These are phyloP conservation scores for Orbilia javanica DNA, from an alignment of 2,329 filamentous ascomycete genomes.

Conservation along the genomic window DNA sequence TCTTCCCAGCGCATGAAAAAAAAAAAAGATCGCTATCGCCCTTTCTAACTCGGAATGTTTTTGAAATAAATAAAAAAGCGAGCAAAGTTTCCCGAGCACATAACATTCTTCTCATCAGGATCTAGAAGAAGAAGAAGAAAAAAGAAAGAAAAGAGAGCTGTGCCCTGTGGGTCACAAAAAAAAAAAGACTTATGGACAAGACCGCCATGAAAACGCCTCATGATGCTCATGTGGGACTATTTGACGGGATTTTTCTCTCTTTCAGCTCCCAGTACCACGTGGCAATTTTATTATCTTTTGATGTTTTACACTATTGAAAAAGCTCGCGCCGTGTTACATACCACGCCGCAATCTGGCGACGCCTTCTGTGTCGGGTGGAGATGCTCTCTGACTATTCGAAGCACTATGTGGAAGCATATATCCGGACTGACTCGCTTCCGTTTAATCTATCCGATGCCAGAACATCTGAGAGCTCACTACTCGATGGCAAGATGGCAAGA, in stretches of 20 bases:
- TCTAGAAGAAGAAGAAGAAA: neutral
- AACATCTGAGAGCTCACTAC: conserved; percentile 29
- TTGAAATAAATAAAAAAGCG: conserved; percentile 1
- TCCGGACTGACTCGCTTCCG: conserved; percentile 40
- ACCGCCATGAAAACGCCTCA: conserved; percentile 43
- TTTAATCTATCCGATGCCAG: conserved; percentile 35
- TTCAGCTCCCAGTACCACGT: conserved; percentile 48
- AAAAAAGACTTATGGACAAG: neutral
- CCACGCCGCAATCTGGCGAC: conserved; percentile 34
- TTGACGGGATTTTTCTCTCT: conserved; percentile 23
- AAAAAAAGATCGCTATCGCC: conserved; percentile 11
- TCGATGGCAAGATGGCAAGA: conserved; percentile 10
- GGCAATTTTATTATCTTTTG: conserved; percentile 36
- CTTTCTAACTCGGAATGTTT: conserved; percentile 23
- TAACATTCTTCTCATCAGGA: neutral
- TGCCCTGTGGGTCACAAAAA: neutral
- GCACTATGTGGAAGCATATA: neutral
- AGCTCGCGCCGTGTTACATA: conserved; percentile 4
- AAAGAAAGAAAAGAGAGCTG: no score
- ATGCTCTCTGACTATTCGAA: conserved; percentile 14
- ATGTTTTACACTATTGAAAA: conserved; percentile 11
- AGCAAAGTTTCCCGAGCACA: conserved; percentile 4
- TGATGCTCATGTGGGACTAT: conserved; percentile 39
- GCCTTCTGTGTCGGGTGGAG: conserved; percentile 41
- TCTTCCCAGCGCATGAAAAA: conserved; percentile 23